A percentile compares a stretch with the other conserved stretches of the same genome.
phyloP scores from a whole-genome alignment of 306 rosid species.

The Lupinus albus region DNA sequence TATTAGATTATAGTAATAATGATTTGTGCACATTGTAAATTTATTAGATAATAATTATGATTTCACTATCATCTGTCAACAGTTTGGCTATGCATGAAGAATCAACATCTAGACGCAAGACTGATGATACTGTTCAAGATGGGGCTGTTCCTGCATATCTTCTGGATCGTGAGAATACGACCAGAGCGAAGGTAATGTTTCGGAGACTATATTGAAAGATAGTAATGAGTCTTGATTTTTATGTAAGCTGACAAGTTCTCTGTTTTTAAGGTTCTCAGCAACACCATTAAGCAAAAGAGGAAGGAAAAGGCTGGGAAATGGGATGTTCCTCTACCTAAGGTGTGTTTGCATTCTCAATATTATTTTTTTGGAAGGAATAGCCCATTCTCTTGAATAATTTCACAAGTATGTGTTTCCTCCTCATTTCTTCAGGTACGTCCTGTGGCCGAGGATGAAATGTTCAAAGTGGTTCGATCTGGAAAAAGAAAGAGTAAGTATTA shows the following conservation, averaged over 20 bases:
- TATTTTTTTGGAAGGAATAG: too few relatives aligned
- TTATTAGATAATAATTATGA: not conserved
- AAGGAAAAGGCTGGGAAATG: conserved; percentile 97
- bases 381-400: too few relatives aligned
- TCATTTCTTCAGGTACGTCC: conserved; percentile 74
- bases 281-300: conserved; percentile 90
- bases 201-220: not conserved
- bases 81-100: conserved; percentile 92
- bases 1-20: not conserved
- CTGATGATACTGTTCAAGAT: conserved; percentile 80
- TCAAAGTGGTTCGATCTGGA: conserved; percentile 84
- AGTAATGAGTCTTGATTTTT: not conserved
- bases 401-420: not conserved
- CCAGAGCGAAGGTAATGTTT: conserved; percentile 66
- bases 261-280: conserved; percentile 72
- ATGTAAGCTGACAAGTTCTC: conserved; percentile 23
- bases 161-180: conserved; percentile 83
- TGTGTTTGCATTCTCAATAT: conserved; percentile 36
- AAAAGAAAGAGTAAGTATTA: conserved; percentile 77
- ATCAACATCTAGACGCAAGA: conserved; percentile 74
- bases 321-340: conserved; percentile 98
- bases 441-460: conserved; percentile 96
- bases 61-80: conserved; percentile 28
- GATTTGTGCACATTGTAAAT: conserved; percentile 18
- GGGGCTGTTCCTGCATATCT: conserved; percentile 87